These are phyloP conservation scores for Coccomyxa sp. DNA, from an alignment of 139 green algal species.

Conservation along the genomic window DNA sequence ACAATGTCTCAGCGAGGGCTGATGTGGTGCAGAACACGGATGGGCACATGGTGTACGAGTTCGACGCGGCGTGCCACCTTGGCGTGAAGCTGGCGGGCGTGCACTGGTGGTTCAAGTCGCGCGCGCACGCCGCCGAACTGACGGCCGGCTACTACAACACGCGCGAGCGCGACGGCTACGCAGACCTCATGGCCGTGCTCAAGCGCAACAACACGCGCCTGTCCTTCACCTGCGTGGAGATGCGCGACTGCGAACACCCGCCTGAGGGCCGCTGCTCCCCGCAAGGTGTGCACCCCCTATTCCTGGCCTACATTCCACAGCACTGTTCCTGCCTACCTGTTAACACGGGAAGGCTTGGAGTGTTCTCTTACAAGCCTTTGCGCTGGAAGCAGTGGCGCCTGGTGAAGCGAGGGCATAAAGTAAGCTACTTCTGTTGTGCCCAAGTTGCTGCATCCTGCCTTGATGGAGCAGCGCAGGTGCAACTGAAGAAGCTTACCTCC, in stretches of 20 bases:
- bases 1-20: too few species aligned
- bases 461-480: too few species aligned
- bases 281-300: conserved; percentile 36
- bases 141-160: conserved; percentile 99
- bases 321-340: background rate
- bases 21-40: conserved; percentile 28
- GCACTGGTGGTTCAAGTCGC: conserved; percentile 98
- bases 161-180: conserved; percentile 82
- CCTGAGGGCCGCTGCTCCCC: conserved; percentile 82
- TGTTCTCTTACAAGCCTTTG: background rate
- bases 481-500: too few species aligned
- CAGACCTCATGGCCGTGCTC: conserved; percentile 57
- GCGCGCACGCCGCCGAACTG: conserved; percentile 90
- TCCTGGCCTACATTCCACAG: background rate
- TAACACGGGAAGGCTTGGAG: background rate
- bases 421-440: too few species aligned
- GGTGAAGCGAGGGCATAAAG: too few species aligned
- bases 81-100: conserved; percentile 92
- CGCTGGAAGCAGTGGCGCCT: too few species aligned
- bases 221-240: conserved; percentile 99
- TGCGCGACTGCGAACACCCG: conserved; percentile 97
- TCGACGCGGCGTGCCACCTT: conserved; percentile 55
- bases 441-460: too few species aligned
- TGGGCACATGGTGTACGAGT: conserved; percentile 62
- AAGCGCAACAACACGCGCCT: conserved; percentile 60